These are phyloP conservation scores for Sanghuangporus sanghuang DNA, from an alignment of 1,284 basidiomycete genomes.

Conservation along the genomic window DNA sequence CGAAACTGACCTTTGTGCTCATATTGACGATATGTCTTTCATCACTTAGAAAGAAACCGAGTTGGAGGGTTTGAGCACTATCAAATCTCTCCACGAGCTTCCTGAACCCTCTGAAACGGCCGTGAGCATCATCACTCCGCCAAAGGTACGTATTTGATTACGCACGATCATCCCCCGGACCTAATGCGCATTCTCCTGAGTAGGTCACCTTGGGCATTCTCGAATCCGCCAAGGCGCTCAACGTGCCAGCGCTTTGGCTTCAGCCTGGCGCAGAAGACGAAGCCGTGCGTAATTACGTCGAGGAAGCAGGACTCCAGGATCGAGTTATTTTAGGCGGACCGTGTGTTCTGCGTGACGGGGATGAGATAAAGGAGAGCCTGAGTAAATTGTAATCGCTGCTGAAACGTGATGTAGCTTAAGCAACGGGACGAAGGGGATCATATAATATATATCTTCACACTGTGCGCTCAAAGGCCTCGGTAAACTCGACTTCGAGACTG, in stretches of 20 bases:
- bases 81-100: constrained; percentile 54
- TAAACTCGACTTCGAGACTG: too few species aligned
- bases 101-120: constrained; percentile 62
- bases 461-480: too few species aligned
- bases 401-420: not conserved
- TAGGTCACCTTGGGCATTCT: constrained; percentile 66
- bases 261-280: constrained; percentile 80
- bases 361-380: constrained; percentile 38
- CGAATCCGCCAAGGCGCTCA: constrained; percentile 56
- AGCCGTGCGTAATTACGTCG: constrained; percentile 44
- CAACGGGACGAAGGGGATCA: not conserved
- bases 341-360: constrained; percentile 71
- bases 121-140: constrained; percentile 74
- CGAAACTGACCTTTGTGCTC: too few species aligned
- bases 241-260: constrained; percentile 72
- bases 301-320: constrained; percentile 49
- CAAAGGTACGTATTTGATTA: constrained; percentile 42
- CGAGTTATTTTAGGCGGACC: constrained; percentile 70
- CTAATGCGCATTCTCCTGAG: not conserved
- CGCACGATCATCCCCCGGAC: not conserved
- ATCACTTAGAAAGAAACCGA: constrained; percentile 53
- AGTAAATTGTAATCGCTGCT: not conserved
- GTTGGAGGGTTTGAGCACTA: constrained; percentile 55
- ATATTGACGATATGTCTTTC: too few species aligned
- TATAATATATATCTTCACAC: not conserved